Percentiles rank a stretch among this genome's conserved stretches.
Evolutionary conservation across 2,329 filamentous ascomycete species (phyloP).

Genomic region (Monilinia fructigena): DNA sequence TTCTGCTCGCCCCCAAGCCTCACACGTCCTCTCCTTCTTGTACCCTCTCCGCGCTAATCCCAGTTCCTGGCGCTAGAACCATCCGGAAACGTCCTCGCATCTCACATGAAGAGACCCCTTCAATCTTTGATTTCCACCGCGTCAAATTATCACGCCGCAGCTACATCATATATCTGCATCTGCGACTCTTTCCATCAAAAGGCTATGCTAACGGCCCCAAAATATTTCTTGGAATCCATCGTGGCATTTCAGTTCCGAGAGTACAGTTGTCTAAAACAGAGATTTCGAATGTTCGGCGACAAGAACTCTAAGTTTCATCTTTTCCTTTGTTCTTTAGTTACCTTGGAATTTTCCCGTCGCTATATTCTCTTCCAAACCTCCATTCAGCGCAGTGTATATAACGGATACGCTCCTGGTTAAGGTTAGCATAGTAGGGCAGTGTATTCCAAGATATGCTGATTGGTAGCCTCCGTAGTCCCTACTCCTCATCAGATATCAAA

Average conservation of each 20-base stretch:
- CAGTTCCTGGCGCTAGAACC: slow-evolving; percentile 2
- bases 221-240: not conserved
- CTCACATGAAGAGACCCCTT: not conserved
- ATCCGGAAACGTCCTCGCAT: not conserved
- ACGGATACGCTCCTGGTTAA: not conserved
- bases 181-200: not conserved
- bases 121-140: not conserved
- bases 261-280: not conserved
- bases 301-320: not conserved
- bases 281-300: not conserved
- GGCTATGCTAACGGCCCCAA: not conserved
- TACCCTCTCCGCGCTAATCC: not conserved
- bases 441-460: not conserved
- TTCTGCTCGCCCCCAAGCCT: not conserved
- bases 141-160: not conserved
- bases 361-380: not conserved
- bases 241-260: not conserved
- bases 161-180: not conserved
- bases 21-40: not conserved
- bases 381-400: not conserved
- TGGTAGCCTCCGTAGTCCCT: not conserved
- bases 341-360: not conserved
- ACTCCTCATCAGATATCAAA: not conserved
- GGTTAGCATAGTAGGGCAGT: not conserved
- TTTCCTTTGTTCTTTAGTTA: not conserved